These are phyloP conservation scores for Cercospora citrullina DNA, from an alignment of 2,329 filamentous ascomycete species.

Conservation along the genomic window DNA sequence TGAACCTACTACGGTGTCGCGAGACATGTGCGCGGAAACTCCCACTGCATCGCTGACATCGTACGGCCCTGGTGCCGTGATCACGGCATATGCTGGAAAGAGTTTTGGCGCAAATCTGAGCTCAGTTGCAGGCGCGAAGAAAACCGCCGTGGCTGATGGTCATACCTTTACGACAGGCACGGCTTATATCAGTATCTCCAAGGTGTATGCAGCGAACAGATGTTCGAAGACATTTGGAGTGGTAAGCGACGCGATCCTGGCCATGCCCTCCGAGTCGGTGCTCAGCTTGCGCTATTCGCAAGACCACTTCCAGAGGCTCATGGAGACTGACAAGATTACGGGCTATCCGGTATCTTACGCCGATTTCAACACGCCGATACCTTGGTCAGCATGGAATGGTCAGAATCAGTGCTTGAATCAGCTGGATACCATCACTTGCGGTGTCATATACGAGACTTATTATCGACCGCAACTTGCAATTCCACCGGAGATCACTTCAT, in stretches of 20 bases:
- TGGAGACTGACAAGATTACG: constrained; percentile 28
- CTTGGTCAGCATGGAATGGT: constrained; percentile 35
- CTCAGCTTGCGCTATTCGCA: constrained; percentile 35
- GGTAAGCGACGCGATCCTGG: constrained; percentile 32
- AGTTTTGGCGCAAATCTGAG: constrained; percentile 18
- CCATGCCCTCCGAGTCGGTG: constrained; percentile 34
- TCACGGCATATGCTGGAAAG: constrained; percentile 31
- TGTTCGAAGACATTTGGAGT: constrained; percentile 29
- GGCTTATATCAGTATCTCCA: constrained; percentile 36
- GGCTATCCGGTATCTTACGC: constrained; percentile 36
- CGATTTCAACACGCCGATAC: constrained; percentile 35
- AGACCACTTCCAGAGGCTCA: constrained; percentile 31
- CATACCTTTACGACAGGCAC: constrained; percentile 36
- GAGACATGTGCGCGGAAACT: constrained; percentile 36
- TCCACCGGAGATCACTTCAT: constrained; percentile 31
- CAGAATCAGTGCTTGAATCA: constrained; percentile 26
- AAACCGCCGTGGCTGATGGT: constrained; percentile 26
- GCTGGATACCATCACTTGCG: constrained; percentile 21
- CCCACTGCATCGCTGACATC: constrained; percentile 30
- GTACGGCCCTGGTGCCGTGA: constrained; percentile 30
- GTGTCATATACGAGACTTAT: constrained; percentile 31
- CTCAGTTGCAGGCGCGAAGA: neutral
- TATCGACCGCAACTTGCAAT: constrained; percentile 34
- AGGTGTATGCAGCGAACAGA: constrained; percentile 32
- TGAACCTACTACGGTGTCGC: constrained; percentile 25